Conservation (phyloP, 331 rosid species). For the Acacia concinna region DNA sequence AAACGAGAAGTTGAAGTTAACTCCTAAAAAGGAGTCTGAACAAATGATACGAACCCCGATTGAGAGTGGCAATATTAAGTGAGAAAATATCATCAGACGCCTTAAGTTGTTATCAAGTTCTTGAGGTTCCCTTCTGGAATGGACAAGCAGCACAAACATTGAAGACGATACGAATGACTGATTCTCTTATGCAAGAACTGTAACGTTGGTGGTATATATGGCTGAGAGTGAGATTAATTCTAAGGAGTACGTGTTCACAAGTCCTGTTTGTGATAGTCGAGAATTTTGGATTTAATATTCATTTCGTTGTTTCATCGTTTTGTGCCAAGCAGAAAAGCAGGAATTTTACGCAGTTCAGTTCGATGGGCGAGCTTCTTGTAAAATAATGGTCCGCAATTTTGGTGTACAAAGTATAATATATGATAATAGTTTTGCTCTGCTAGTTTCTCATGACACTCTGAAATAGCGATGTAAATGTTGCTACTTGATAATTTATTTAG, state of each 20-base stretch:
- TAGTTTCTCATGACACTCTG: slow-evolving; percentile 25
- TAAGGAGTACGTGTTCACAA: slow-evolving; percentile 32
- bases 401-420: slow-evolving; percentile 34
- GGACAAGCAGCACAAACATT: slow-evolving; percentile 21
- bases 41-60: slow-evolving; percentile 44
- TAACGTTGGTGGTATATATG: slow-evolving; percentile 16
- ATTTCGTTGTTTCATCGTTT: slow-evolving; percentile 6
- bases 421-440: slow-evolving; percentile 25
- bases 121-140: slow-evolving; percentile 28
- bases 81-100: slow-evolving; percentile 17
- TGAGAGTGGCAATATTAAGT: slow-evolving; percentile 49
- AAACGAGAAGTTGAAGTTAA: slow-evolving; percentile 57
- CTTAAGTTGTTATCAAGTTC: slow-evolving; percentile 24
- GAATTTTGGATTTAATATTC: slow-evolving; percentile 19
- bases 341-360: slow-evolving; percentile 30
- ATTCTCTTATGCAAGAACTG: slow-evolving; percentile 22
- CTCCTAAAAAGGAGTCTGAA: slow-evolving; percentile 52
- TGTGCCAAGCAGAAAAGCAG: slow-evolving; percentile 31
- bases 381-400: slow-evolving; percentile 25
- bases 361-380: slow-evolving; percentile 24
- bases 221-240: slow-evolving; percentile 27
- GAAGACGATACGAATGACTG: slow-evolving; percentile 24
- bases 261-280: slow-evolving; percentile 8
- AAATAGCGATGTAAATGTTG: slow-evolving; percentile 39
- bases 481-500: background rate